Base-by-base conservation (phyloP, 2,329 filamentous ascomycete species). In the Aspergillus carbonarius region DNA sequence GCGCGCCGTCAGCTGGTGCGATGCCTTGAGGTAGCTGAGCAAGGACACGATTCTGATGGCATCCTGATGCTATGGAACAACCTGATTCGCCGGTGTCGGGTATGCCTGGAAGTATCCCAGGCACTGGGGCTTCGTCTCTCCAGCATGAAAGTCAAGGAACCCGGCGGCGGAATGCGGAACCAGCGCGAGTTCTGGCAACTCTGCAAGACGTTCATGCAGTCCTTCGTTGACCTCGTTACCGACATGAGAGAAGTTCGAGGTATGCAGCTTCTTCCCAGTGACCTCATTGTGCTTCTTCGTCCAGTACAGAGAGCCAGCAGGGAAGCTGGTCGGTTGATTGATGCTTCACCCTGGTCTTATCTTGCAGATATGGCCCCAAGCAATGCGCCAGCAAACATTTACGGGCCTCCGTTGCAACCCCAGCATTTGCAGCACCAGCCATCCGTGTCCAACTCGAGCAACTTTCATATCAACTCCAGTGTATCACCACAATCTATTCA, bases 301-400 rank as follows among this genome's bases (percentile, higher is more conserved):
- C 92, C 92, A 2, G 85, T 96, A 47, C 93, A 97, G 70, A 88
- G 87, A 66, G 87, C 86, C 59, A 88, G 95, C 70, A 92, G 93
- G 71, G 91, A 96, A 70, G 91, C 90, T 12, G 89, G 84, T 59
- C 85, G 86, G 55, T 79, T 89, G 49, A 95, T 96, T 63, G 83
- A 85, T 66, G 79, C 81, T 50, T 88, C 85, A 12, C 85, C 85
- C 8, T 87, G 86, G 83, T 82, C 83, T 32, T 82, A 83, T 66
- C 79, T 87, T 44, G 80, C 76, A 35, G 76, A 78, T 56, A 74
- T 74, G 66, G 72, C 70, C 20, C 67, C 70, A 13, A 67, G 66
- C 12, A 72, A 75, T 47, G 66, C 65, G 1, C 67, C 72, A 8
- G 63, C 67, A 39, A 64, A 63, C 37, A 60, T 75, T 12, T 75